Base-by-base conservation (phyloP, 371 early-diverging fungal genomes). In the Ordospora colligata region DNA sequence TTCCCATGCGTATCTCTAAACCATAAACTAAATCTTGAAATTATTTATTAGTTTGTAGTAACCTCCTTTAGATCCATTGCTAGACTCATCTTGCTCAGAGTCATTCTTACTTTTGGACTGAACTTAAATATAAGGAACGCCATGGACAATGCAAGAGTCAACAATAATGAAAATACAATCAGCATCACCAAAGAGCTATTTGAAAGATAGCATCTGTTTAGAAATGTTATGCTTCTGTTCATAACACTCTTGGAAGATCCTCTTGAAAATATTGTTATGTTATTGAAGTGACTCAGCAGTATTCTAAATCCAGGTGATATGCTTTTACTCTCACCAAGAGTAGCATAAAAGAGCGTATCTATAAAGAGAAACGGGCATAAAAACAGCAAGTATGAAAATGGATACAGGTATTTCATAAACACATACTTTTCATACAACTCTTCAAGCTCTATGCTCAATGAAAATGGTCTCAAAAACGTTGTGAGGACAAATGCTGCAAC, bases 161-260 rank as follows among this genome's bases (percentile, higher is more conserved):
- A 25, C 1, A 58, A 19, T n/a, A 58, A 58, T 40, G 58, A 58
- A 19, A 58, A 58, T n/a, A 58, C n/a, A 11, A 40, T 37, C 58
- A 58, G 40, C 12, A 58, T 1, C 2, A 32, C 19, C 58, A 58
- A 19, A 14, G 40, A 58, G 3, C 58, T 19, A 6, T 58, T 40
- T n/a, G 58, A 58, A 37, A 58, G 58, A 17, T 58, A 58, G 17
- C 58, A 32, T 58, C 58, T 58, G n/a, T 58, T 58, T n/a, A 58
- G 58, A 58, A 58, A 58, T 58, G 58, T 58, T 6, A 58, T 58
- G 11, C 17, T 37, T 37, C 40, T 37, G 58, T 58, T 58, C 37
- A 58, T 27, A 19, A 25, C 14, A 14, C 40, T 25, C 37, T 37
- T 58, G 32, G 32, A 1, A 32, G 32, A 32, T 32, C 32, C 32